phyloP scores from a whole-genome alignment of 768 basidiomycete species.

The Pleurotus salmoneostramineus region DNA sequence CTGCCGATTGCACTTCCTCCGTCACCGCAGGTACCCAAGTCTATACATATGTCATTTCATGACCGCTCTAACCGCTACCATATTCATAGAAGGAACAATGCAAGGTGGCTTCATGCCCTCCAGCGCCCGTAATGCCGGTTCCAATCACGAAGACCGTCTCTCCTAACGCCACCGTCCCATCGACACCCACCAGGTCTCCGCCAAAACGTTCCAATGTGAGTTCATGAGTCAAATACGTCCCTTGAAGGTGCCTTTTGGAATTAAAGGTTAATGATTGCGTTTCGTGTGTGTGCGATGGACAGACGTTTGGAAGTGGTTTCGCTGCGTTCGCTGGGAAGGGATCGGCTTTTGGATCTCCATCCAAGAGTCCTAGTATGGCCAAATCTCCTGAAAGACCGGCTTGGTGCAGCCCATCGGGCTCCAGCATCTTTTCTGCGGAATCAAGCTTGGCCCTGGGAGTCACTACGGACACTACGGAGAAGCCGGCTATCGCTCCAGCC shows the following conservation, averaged over 20 bases:
- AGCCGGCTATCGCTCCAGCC: slow-evolving; percentile 10
- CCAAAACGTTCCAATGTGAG: not conserved
- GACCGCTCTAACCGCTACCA: not conserved
- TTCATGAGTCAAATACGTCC: not conserved
- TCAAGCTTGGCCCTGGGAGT: not conserved
- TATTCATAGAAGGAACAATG: not conserved
- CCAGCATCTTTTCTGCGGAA: not conserved
- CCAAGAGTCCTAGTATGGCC: slow-evolving; percentile 8
- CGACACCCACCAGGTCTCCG: not conserved
- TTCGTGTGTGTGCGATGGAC: not conserved
- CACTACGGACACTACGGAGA: not conserved
- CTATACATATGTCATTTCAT: not conserved
- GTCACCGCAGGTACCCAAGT: slow-evolving; percentile 2
- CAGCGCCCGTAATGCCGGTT: not conserved
- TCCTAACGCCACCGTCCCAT: not conserved
- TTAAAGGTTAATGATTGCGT: not conserved
- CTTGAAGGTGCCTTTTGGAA: not conserved
- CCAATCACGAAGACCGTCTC: not conserved
- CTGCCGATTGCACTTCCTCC: not conserved
- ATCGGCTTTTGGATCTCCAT: slow-evolving; percentile 27
- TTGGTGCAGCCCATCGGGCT: slow-evolving; percentile 11
- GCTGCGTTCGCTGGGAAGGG: slow-evolving; percentile 31
- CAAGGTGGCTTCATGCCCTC: not conserved
- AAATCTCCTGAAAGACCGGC: slow-evolving; percentile 14
- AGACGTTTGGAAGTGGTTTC: slow-evolving; percentile 23